phyloP scores from a whole-genome alignment of 2,329 filamentous ascomycete species.

The Capronia americana region DNA sequence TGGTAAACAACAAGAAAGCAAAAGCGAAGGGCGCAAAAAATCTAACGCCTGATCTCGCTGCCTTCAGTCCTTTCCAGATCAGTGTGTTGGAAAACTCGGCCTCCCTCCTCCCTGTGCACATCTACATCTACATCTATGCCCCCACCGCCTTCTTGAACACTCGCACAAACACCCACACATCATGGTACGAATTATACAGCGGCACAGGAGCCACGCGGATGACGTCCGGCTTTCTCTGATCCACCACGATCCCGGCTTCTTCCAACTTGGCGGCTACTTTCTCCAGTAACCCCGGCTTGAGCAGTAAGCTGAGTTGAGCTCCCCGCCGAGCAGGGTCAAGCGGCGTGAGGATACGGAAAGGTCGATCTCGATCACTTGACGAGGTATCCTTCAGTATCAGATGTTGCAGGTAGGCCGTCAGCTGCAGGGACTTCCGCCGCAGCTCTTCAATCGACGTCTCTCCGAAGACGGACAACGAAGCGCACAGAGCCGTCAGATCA shows the following conservation, averaged over 20 bases:
- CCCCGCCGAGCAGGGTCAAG: constrained; percentile 71
- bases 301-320: constrained; percentile 76
- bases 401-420: constrained; percentile 79
- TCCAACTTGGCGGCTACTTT: constrained; percentile 67
- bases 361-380: constrained; percentile 43
- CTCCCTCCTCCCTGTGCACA: background rate
- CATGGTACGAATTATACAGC: constrained; percentile 61
- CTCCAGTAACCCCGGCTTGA: constrained; percentile 74
- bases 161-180: constrained; percentile 6
- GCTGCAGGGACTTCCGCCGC: constrained; percentile 70
- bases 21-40: no score
- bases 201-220: constrained; percentile 83
- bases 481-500: constrained; percentile 76
- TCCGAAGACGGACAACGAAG: constrained; percentile 74
- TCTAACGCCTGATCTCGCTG: no score
- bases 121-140: background rate
- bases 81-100: no score
- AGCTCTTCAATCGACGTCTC: constrained; percentile 72
- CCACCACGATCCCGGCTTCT: constrained; percentile 73
- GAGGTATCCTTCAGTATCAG: constrained; percentile 58
- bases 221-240: constrained; percentile 85
- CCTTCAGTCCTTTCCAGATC: no score
- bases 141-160: constrained; percentile 7
- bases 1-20: no score
- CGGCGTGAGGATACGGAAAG: constrained; percentile 73